Evolutionary conservation across 2,329 filamentous ascomycete species (phyloP).

Genomic region (Xylaria sp.): DNA sequence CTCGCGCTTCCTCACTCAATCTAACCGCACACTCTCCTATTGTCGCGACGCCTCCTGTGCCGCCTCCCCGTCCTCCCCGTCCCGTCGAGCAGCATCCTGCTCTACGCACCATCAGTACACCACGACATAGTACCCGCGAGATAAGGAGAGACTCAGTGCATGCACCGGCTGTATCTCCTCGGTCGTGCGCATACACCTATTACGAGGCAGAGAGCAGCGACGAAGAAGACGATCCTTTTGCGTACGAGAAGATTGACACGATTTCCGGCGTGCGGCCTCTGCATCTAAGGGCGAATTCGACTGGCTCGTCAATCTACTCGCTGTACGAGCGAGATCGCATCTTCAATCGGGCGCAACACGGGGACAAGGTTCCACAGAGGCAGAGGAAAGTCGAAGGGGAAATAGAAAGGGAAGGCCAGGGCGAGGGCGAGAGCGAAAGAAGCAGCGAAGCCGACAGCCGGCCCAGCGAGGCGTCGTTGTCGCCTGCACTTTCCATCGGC

Average conservation of each 20-base stretch:
- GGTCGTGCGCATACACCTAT: slow-evolving; percentile 40
- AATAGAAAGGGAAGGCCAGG: background rate
- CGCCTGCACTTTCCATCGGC: slow-evolving; percentile 39
- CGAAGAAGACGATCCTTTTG: slow-evolving; percentile 45
- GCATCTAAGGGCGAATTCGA: slow-evolving; percentile 36
- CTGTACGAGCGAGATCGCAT: slow-evolving; percentile 30
- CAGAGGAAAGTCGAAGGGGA: background rate
- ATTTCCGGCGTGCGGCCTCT: slow-evolving; percentile 35
- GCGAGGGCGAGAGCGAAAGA: slow-evolving; percentile 27
- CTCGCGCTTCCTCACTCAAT: slow-evolving; percentile 37
- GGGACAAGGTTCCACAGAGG: background rate
- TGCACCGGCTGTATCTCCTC: slow-evolving; percentile 51
- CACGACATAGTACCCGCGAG: slow-evolving; percentile 46
- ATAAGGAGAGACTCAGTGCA: slow-evolving; percentile 62
- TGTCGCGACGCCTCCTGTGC: slow-evolving; percentile 35
- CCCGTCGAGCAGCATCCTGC: slow-evolving; percentile 60
- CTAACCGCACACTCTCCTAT: slow-evolving; percentile 21
- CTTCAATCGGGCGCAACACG: background rate
- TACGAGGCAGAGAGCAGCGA: slow-evolving; percentile 45
- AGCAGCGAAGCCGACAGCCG: slow-evolving; percentile 34
- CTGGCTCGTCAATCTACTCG: slow-evolving; percentile 42
- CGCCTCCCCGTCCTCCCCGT: slow-evolving; percentile 47
- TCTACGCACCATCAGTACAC: slow-evolving; percentile 47
- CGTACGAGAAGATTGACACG: slow-evolving; percentile 36
- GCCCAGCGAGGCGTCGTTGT: slow-evolving; percentile 36